Evolutionary conservation across 345 rosid genomes (phyloP).

Genomic region (Hirschfeldia incana): DNA sequence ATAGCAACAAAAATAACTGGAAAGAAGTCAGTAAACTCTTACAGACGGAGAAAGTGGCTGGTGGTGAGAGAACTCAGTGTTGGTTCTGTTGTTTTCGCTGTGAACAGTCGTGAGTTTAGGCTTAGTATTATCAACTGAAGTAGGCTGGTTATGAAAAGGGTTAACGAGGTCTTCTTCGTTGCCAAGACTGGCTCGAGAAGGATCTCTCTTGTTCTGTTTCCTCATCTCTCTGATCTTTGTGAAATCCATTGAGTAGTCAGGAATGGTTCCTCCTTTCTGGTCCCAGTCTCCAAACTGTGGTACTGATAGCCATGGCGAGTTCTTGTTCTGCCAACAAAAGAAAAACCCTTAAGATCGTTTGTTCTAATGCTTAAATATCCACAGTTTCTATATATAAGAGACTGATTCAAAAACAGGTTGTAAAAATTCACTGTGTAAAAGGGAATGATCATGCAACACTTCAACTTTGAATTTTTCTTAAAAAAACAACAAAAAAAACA

Average conservation of each 20-base stretch:
- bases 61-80: constrained; percentile 43
- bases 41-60: constrained; percentile 52
- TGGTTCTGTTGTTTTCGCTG: constrained; percentile 38
- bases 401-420: neutral
- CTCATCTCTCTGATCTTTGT: constrained; percentile 91
- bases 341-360: neutral
- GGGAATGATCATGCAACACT: constrained; percentile 6
- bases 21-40: constrained; percentile 44
- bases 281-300: constrained; percentile 99
- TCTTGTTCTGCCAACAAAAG: constrained; percentile 46
- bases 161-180: constrained; percentile 80
- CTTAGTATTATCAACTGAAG: constrained; percentile 10
- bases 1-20: neutral
- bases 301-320: constrained; percentile 87
- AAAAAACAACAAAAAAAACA: neutral
- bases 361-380: too few relatives aligned
- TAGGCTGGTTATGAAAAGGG: constrained; percentile 49
- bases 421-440: neutral
- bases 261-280: constrained; percentile 70
- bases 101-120: constrained; percentile 37
- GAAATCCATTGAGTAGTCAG: constrained; percentile 92
- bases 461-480: neutral
- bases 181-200: constrained; percentile 88
- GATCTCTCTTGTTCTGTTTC: constrained; percentile 90
- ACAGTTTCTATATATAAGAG: neutral